Percentiles rank a stretch among this genome's conserved stretches.
These are phyloP conservation scores for Aspergillus tanneri DNA, from an alignment of 2,329 filamentous ascomycete genomes.

Conservation along the genomic window DNA sequence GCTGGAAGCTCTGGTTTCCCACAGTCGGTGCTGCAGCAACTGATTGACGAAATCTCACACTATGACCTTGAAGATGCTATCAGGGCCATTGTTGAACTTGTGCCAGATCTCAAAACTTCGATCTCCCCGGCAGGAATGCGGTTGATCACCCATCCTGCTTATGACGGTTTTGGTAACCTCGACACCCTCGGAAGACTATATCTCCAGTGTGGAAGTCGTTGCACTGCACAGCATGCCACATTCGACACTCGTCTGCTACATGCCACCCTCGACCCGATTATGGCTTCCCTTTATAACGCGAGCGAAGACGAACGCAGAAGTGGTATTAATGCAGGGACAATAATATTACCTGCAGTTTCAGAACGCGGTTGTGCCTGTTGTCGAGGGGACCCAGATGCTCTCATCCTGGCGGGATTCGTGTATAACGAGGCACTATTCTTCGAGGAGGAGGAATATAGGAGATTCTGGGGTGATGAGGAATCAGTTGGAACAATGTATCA, in stretches of 20 bases:
- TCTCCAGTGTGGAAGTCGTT: constrained; percentile 11
- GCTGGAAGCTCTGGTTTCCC: too few species aligned
- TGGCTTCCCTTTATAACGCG: constrained; percentile 16
- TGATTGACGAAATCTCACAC: constrained; percentile 15
- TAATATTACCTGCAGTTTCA: constrained; percentile 4
- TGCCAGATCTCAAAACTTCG: constrained; percentile 14
- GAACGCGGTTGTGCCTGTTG: constrained; percentile 20
- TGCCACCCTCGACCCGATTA: constrained; percentile 11
- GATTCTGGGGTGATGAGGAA: constrained; percentile 16
- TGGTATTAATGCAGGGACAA: constrained; percentile 9
- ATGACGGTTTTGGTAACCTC: constrained; percentile 16
- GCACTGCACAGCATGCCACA: constrained; percentile 17
- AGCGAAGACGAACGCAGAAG: not conserved
- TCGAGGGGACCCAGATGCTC: constrained; percentile 17
- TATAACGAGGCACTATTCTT: constrained; percentile 18
- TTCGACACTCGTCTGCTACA: constrained; percentile 20
- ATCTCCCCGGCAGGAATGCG: constrained; percentile 13
- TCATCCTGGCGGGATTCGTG: constrained; percentile 16
- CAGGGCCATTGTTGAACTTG: constrained; percentile 12
- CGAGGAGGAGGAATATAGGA: constrained; percentile 15
- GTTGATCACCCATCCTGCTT: constrained; percentile 14
- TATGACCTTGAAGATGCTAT: constrained; percentile 13
- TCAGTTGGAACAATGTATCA: not conserved
- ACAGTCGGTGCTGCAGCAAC: not conserved
- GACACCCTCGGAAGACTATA: constrained; percentile 18